Conservation (phyloP, 345 rosid species). For the Lepidium didymum region DNA sequence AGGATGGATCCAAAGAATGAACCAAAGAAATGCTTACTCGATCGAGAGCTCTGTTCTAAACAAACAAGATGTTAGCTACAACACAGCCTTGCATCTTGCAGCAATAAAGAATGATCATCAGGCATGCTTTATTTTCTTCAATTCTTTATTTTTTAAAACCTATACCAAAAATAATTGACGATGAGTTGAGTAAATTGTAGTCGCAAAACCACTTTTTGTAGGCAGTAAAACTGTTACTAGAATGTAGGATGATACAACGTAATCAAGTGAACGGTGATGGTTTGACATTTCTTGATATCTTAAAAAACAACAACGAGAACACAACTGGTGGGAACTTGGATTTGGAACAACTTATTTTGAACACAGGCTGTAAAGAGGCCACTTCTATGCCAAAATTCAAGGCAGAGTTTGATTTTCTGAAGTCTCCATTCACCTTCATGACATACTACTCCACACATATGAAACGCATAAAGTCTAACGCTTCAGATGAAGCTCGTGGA, state of each 20-base stretch:
- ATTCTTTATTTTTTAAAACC: too few species aligned
- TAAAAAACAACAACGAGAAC: neutral
- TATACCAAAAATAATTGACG: neutral
- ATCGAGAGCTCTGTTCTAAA: neutral
- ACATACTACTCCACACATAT: fast-evolving
- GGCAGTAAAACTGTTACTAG: neutral
- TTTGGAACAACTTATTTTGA: neutral
- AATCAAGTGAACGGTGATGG: neutral
- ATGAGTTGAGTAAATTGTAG: neutral
- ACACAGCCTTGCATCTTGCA: constrained; percentile 27
- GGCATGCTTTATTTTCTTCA: constrained; percentile 1
- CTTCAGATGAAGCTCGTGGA: constrained; percentile 7
- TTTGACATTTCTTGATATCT: neutral
- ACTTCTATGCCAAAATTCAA: neutral
- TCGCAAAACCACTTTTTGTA: too few species aligned
- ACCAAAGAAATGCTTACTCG: neutral
- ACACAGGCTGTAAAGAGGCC: neutral
- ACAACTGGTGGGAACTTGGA: neutral
- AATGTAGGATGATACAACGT: neutral
- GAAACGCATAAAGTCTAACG: neutral
- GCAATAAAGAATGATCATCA: constrained; percentile 13
- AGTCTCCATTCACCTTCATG: constrained; percentile 11
- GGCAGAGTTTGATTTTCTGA: neutral
- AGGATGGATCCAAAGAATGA: constrained; percentile 9
- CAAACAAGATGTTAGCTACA: neutral